Conservation (phyloP, 805 yeast species). For the Candida quercuum region DNA sequence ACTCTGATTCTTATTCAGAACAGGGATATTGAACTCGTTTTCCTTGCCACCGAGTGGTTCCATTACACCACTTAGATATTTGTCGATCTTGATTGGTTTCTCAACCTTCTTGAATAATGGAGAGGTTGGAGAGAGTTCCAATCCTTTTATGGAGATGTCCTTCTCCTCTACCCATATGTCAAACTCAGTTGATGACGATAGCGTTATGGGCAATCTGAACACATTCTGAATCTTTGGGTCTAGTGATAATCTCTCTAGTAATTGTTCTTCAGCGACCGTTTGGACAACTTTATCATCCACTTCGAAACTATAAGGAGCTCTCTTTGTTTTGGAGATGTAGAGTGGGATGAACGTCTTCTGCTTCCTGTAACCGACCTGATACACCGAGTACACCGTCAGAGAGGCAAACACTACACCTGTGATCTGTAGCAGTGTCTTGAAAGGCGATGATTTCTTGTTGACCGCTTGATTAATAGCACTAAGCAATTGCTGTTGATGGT, state of each 20-base stretch:
- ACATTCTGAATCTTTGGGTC: conserved; percentile 12
- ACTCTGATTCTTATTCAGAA: conserved; percentile 12
- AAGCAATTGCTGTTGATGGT: conserved; percentile 5
- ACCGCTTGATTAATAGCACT: conserved; percentile 9
- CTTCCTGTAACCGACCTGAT: conserved; percentile 13
- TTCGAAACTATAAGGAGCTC: conserved; percentile 7
- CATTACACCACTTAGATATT: conserved; percentile 12
- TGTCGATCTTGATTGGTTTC: conserved; percentile 14
- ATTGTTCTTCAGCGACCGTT: conserved; percentile 18
- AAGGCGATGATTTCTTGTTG: conserved; percentile 1
- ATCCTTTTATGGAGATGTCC: conserved; percentile 16
- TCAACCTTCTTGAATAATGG: conserved; percentile 12
- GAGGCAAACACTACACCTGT: conserved; percentile 12
- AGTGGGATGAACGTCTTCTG: conserved; percentile 17
- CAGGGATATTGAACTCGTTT: conserved; percentile 17
- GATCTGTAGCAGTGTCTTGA: conserved; percentile 7
- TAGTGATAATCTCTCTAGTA: conserved; percentile 19
- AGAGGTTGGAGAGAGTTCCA: conserved; percentile 18
- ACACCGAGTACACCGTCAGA: conserved; percentile 12
- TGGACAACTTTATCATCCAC: conserved; percentile 16
- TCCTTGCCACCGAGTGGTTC: conserved; percentile 21
- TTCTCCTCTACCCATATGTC: conserved; percentile 21
- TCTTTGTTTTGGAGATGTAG: conserved; percentile 15
- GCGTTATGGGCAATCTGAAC: conserved; percentile 17
- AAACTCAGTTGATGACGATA: conserved; percentile 14